Evolutionary conservation across 2,329 filamentous ascomycete species (phyloP), one percentile per base, ranked within the genome.

Genomic region (Helminthosporium solani): DNA sequence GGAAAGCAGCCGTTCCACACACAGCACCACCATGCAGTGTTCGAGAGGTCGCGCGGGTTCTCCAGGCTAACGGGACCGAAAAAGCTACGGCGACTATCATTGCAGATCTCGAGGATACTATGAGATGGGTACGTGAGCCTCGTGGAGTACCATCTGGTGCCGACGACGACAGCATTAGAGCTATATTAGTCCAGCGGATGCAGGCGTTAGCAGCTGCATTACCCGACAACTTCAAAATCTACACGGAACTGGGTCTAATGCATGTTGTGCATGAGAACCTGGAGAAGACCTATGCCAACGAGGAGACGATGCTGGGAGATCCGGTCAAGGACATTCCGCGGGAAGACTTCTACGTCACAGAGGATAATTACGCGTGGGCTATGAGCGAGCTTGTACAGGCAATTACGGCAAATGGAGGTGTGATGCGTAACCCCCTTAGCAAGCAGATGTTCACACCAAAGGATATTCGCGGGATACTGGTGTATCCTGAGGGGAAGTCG

Each of bases 341-440:
- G 31, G 54, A 54, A 12, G 63, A 68, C 18, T 70, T 72, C 46
- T 67, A 62, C 31, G 66, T 64, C 23, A 71, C 66, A 0, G 68
- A 70, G 28, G 69, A 72, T 46, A 66, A 66, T n/a, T 72, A 70
- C 42, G 69, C 68, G 7, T 73, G 70, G 70, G 35, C 19, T n/a
- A 6, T 38, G 20, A 38, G 61, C 9, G 69, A 72, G 44, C 53
- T 68, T 8, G 63, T 58, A 0, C 53, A 63, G 27, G 64, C 66
- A 20, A 66, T 69, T 44, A 60, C 49, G 16, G 58, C 52, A 12
- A 64, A 63, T 18, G 59, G 58, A 2, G 66, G 66, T 11, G 54
- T 67, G 2, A 54, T 68, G 47, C 59, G 65, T 2, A 69, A 69
- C 36, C 66, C 66, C 2, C 42, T 68, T 6, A 68, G 64, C 40